Base-by-base conservation (phyloP, 805 yeast species). In the Dipodascus geniculatus region DNA sequence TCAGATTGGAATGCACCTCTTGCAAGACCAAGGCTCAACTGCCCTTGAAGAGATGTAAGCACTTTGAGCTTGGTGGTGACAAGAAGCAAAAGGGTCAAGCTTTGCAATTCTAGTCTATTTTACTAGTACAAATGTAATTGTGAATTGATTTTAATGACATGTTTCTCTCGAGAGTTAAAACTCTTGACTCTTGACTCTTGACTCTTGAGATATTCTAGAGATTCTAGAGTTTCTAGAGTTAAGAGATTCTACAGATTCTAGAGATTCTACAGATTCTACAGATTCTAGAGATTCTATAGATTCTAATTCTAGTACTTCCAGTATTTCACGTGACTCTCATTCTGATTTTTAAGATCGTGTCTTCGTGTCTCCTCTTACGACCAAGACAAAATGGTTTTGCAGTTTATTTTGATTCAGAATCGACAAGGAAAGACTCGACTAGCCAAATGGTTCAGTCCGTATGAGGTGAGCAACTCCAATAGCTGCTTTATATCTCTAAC, bases 11-110 rank as follows among this genome's bases (percentile, higher is more conserved):
- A 83, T 93, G 99, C 87, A 88, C 90, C 70, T 81, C 76, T 69
- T 93, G 99, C 81, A 93, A 93, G 89, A 86, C 96, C 81, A 93
- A 89, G 86, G 85, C 95, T 71, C 99, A 93, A 83, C 82, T 93
- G 68, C 74, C 96, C 60, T 82, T 93, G 78, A 93, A 93, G 93
- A 88, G 99, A 84, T 93, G 98, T 85, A 93, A 93, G 93, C 99
- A 93, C 82, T 93, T 93, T 79, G 99, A 93, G 83, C 89, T 93
- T 75, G 99, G 99, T 85, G 99, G 99, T 83, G 99, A 93, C 84
- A 93, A 87, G 87, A 93, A 93, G 82, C 97, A 93, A 82, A 93
- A 93, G 89, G 99, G 99, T 78, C 96, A 88, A 81, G 99, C 99
- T 78, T 84, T 93, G 78, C 99, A 93, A 83, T 93, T 93, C 80